Conservation (phyloP, 1,284 basidiomycete species). For the Puccinia polysora region DNA sequence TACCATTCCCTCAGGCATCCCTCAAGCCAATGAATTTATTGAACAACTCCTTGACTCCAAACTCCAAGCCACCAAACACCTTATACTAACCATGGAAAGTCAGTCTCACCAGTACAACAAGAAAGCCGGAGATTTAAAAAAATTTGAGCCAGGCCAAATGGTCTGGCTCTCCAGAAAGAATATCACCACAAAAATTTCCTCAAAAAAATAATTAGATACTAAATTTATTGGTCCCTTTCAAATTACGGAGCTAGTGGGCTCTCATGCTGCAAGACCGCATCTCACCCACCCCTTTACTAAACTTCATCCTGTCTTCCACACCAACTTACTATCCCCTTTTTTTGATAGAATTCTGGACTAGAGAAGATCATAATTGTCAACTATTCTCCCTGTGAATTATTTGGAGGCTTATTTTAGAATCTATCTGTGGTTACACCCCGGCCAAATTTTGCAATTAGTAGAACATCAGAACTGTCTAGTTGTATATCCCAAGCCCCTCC, state of each 20-base stretch:
- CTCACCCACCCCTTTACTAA: not conserved
- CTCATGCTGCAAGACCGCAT: not conserved
- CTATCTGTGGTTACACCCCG: no score
- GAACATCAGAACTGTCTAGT: no score
- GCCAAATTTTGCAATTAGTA: no score
- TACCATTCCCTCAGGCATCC: not conserved
- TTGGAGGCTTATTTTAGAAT: no score
- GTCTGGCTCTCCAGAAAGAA: not conserved
- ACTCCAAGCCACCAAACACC: not conserved
- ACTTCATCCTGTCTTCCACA: not conserved
- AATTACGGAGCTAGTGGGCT: not conserved
- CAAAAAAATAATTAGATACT: not conserved
- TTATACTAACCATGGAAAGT: not conserved
- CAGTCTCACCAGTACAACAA: not conserved
- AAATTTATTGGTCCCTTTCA: not conserved
- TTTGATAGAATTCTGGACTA: no score
- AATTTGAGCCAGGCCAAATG: not conserved
- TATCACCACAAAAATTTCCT: not conserved
- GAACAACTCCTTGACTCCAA: not conserved
- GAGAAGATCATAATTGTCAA: no score
- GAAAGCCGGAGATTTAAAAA: not conserved
- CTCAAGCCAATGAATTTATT: not conserved
- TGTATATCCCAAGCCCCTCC: no score
- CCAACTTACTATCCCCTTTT: not conserved
- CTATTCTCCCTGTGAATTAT: no score